A percentile compares a stretch with the other conserved stretches of the same genome.
Conservation (phyloP, 2,329 filamentous ascomycete species). For the Diplodia intermedia region DNA sequence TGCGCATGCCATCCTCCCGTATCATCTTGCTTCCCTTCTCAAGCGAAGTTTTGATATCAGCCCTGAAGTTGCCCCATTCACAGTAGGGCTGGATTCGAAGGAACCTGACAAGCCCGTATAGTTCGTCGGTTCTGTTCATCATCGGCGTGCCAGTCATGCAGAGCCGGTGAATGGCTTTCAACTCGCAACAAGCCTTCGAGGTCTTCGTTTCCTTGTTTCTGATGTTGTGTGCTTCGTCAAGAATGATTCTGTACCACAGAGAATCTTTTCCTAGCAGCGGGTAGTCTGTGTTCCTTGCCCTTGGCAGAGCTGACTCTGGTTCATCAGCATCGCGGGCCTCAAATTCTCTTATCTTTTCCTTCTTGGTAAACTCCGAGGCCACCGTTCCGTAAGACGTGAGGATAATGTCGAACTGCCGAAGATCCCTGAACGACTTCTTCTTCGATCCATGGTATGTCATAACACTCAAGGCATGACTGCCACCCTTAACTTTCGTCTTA, state of each 20-base stretch:
- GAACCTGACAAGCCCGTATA: conserved; percentile 80
- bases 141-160: conserved; percentile 84
- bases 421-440: conserved; percentile 63
- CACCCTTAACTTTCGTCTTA: conserved; percentile 67
- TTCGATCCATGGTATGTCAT: conserved; percentile 72
- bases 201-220: conserved; percentile 73
- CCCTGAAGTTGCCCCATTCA: conserved; percentile 66
- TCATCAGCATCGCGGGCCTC: conserved; percentile 84
- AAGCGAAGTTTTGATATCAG: conserved; percentile 53
- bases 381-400: conserved; percentile 81
- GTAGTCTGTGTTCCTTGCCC: conserved; percentile 67
- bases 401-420: conserved; percentile 75
- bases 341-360: conserved; percentile 69
- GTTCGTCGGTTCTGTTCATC: conserved; percentile 84
- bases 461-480: conserved; percentile 64
- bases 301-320: conserved; percentile 88
- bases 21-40: conserved; percentile 36
- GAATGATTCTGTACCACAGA: conserved; percentile 72
- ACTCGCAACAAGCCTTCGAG: conserved; percentile 64
- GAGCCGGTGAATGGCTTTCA: conserved; percentile 70
- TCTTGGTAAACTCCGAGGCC: conserved; percentile 38
- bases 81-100: conserved; percentile 78
- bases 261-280: conserved; percentile 64
- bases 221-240: conserved; percentile 83
- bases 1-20: conserved; percentile 64